Percentiles rank a stretch among this genome's conserved stretches.
These are phyloP conservation scores for Phytophthora cactorum DNA, from an alignment of 352 stramenopile genomes.

Conservation along the genomic window DNA sequence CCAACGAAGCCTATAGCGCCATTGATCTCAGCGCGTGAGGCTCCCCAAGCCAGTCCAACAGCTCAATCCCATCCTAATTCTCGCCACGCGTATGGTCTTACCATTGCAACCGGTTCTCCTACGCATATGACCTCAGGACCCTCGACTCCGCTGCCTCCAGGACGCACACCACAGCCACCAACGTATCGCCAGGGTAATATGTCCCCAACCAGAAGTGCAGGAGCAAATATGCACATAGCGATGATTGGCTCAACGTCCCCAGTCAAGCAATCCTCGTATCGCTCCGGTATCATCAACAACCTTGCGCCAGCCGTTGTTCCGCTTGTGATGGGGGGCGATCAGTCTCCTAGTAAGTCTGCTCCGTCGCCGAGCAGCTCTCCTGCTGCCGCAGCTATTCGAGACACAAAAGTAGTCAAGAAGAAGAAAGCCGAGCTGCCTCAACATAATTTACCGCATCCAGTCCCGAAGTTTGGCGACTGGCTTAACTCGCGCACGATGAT, in stretches of 20 bases:
- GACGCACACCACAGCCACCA: conserved; percentile 36
- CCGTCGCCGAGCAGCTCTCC: conserved; percentile 12
- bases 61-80: conserved; percentile 17
- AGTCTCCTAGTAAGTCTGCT: conserved; percentile 21
- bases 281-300: conserved; percentile 55
- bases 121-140: conserved; percentile 5
- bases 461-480: conserved; percentile 84
- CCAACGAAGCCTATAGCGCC: conserved; percentile 9
- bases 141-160: conserved; percentile 4
- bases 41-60: background rate
- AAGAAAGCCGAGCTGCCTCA: conserved; percentile 81
- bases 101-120: conserved; percentile 13
- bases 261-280: conserved; percentile 57
- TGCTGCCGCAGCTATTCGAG: conserved; percentile 49
- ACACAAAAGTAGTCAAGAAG: conserved; percentile 86
- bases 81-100: conserved; percentile 29
- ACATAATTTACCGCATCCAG: conserved; percentile 75
- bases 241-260: conserved; percentile 29
- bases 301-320: conserved; percentile 43
- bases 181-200: conserved; percentile 39
- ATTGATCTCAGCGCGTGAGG: conserved; percentile 16
- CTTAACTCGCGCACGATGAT: conserved; percentile 90
- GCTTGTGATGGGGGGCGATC: conserved; percentile 28
- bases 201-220: conserved; percentile 50
- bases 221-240: conserved; percentile 12